Percentiles rank a stretch among this genome's conserved stretches.
Conservation (phyloP, 805 yeast genomes). For the Schizosaccharomyces japonicus region DNA sequence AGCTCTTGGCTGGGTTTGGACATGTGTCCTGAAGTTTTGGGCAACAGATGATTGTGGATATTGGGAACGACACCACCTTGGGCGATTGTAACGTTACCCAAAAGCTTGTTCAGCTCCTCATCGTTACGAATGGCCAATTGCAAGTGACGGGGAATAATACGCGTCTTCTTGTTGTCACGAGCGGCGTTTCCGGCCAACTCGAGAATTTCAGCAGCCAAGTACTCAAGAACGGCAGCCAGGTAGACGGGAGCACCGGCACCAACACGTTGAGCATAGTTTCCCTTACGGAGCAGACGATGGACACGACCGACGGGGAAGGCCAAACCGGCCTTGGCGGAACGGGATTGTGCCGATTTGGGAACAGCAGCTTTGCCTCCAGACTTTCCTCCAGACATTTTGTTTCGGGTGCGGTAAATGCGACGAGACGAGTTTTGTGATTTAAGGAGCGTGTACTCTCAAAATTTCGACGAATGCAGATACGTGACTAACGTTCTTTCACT, state of each 20-base stretch:
- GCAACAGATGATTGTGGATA: constrained; percentile 80
- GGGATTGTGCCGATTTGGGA: constrained; percentile 87
- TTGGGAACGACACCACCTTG: constrained; percentile 99
- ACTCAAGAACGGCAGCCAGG: constrained; percentile 84
- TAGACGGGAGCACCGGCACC: constrained; percentile 98
- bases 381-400: constrained; percentile 24
- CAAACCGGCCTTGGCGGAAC: constrained; percentile 96
- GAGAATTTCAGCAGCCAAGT: constrained; percentile 85
- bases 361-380: constrained; percentile 78
- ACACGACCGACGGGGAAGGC: constrained; percentile 99
- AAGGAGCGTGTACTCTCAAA: no score
- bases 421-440: no score
- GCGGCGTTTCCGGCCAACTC: constrained; percentile 98
- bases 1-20: constrained; percentile 13
- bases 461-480: no score
- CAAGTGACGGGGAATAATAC: constrained; percentile 96
- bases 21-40: constrained; percentile 37
- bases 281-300: constrained; percentile 87
- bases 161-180: constrained; percentile 92
- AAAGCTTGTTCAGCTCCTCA: constrained; percentile 88
- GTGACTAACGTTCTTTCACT: no score
- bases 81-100: constrained; percentile 84
- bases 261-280: constrained; percentile 93
- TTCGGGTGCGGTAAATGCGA: no score
- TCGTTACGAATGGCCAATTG: constrained; percentile 97